These are phyloP conservation scores for Fusarium sp. DNA, from an alignment of 2,329 filamentous ascomycete species.

Conservation along the genomic window DNA sequence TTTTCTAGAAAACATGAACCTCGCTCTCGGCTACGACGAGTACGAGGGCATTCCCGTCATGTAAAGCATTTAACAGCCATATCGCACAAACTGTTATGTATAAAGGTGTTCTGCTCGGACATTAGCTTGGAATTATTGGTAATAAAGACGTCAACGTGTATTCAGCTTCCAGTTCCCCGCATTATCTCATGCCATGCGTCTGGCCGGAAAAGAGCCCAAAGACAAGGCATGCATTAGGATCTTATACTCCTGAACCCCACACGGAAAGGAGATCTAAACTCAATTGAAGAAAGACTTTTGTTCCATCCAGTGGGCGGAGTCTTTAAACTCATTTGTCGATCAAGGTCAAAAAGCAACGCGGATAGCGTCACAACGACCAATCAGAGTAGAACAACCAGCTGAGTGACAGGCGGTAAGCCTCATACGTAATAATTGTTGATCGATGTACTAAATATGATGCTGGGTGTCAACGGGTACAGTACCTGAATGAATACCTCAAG, in stretches of 20 bases:
- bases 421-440: slow-evolving; percentile 3
- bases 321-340: background rate
- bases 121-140: background rate
- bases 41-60: slow-evolving; percentile 82
- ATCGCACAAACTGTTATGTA: background rate
- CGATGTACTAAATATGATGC: background rate
- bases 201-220: background rate
- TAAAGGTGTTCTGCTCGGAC: background rate
- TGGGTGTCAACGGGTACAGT: background rate
- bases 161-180: background rate
- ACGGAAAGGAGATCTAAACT: background rate
- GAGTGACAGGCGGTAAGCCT: background rate
- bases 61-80: background rate
- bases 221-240: background rate
- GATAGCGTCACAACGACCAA: background rate
- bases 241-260: background rate
- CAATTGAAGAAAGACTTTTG: background rate
- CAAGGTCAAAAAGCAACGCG: background rate
- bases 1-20: slow-evolving; percentile 85
- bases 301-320: background rate
- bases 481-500: background rate
- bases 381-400: background rate
- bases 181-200: background rate
- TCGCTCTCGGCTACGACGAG: slow-evolving; percentile 88
- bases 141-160: background rate